These are phyloP conservation scores for Pseudocercospora musae DNA, from an alignment of 2,329 filamentous ascomycete genomes.

Conservation along the genomic window DNA sequence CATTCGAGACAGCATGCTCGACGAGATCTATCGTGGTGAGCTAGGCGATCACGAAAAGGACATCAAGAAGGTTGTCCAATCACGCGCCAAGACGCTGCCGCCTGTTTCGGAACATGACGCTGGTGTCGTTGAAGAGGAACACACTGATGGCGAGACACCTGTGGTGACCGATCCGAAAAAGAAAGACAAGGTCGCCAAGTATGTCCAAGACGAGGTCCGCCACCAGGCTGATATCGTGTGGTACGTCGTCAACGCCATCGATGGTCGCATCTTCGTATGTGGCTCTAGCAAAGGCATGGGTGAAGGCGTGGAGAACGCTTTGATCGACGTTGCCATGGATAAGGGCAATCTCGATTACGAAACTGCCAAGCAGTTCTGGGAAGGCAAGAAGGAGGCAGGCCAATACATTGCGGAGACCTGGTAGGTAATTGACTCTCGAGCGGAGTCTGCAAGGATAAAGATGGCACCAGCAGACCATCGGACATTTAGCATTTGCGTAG, in stretches of 20 bases:
- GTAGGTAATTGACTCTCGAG: conserved; percentile 15
- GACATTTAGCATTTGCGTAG: background rate
- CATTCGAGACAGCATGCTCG: conserved; percentile 86
- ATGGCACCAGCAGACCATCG: background rate
- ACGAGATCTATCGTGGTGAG: conserved; percentile 95
- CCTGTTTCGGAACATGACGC: conserved; percentile 29
- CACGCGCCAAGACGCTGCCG: conserved; percentile 34
- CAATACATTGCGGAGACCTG: conserved; percentile 80
- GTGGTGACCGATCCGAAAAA: conserved; percentile 69
- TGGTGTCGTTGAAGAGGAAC: conserved; percentile 37
- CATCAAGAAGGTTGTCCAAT: conserved; percentile 52
- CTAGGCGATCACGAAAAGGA: conserved; percentile 80
- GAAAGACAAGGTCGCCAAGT: conserved; percentile 65
- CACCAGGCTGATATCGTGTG: conserved; percentile 94
- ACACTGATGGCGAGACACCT: conserved; percentile 36
- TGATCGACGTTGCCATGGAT: conserved; percentile 86
- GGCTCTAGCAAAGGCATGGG: conserved; percentile 96
- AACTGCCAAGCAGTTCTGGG: conserved; percentile 85
- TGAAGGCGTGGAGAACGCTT: conserved; percentile 83
- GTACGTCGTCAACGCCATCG: conserved; percentile 95
- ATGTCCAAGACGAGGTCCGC: conserved; percentile 93
- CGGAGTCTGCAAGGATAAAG: background rate
- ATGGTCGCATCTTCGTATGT: conserved; percentile 94
- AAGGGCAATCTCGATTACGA: conserved; percentile 83
- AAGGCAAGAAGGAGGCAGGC: conserved; percentile 82